Base-by-base conservation (phyloP, 1,284 basidiomycete genomes). In the Cerioporus squamosus region DNA sequence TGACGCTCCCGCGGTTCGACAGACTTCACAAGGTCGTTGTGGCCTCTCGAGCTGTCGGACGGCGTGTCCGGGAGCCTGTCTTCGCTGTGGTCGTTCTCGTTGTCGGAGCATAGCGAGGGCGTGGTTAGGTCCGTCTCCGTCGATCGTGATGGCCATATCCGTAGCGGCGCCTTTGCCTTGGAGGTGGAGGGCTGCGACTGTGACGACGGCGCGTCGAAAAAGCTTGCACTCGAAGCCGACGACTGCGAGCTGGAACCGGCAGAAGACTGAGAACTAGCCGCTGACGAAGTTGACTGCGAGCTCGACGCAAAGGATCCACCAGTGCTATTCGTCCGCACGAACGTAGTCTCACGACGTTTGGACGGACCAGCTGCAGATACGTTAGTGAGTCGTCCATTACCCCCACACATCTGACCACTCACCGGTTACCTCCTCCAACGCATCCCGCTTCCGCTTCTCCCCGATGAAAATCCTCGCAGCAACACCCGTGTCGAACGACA, bases 101-200 rank as follows among this genome's bases (percentile, higher is more conserved):
- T 86, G 67, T 90, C 88, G 2, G 88, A 90, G 63, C 82, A 87
- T 5, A 91, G 74, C 0, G 88, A 90, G 0, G 88, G 88, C 0
- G 88, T 90, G 2, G 72, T 72, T 40, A 72, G 49, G 38, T 72
- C 72, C 17, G 70, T 72, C 45, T 68, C 70, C 1, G 62, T 65
- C 10, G 68, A 62, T 0, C 63, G 51, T 7, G 70, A 68, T 5
- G 70, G 70, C 69, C 71, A 72, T 22, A 64, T 64, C 7, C 62
- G 62, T 4, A 64, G 53, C 20, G 53, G 54, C 8, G 50, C 49
- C 8, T n/a, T 53, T 2, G 39, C 39, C 38, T 51, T 51, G 2
- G 53, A 38, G 3, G 47, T 47, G 0, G 59, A 39, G 6, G 61
- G 56, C 14, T 62, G 62, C n/a, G 60, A 42, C 9, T 45, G 56